Evolutionary conservation across 2,329 filamentous ascomycete genomes (phyloP).

Genomic region (Trichoderma simmonsii): DNA sequence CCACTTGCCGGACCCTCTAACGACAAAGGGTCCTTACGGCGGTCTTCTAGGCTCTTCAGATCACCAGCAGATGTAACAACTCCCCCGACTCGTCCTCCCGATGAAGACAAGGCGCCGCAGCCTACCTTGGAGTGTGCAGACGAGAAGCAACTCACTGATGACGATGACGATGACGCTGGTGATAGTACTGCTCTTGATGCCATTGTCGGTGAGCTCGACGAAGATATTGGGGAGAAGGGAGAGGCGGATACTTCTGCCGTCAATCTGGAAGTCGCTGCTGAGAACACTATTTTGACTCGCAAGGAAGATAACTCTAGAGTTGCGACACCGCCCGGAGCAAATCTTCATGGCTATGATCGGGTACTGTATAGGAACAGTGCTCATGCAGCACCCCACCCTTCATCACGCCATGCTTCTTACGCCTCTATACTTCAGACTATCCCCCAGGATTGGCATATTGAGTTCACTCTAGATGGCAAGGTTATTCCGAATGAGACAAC

Average conservation of each 20-base stretch:
- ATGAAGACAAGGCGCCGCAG: slow-evolving; percentile 57
- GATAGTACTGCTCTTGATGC: slow-evolving; percentile 71
- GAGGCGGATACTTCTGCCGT: slow-evolving; percentile 74
- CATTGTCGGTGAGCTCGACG: slow-evolving; percentile 86
- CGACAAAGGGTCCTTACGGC: slow-evolving; percentile 58
- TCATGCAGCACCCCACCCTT: slow-evolving; percentile 51
- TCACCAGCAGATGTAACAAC: slow-evolving; percentile 51
- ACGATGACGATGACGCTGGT: slow-evolving; percentile 65
- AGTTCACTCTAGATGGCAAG: slow-evolving; percentile 85
- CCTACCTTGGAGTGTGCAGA: slow-evolving; percentile 88
- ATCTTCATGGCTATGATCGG: slow-evolving; percentile 41
- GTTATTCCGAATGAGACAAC: slow-evolving; percentile 88
- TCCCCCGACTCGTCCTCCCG: slow-evolving; percentile 50
- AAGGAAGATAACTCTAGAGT: slow-evolving; percentile 90
- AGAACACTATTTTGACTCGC: slow-evolving; percentile 83
- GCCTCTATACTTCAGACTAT: slow-evolving; percentile 75
- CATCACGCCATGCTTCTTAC: slow-evolving; percentile 72
- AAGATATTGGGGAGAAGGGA: slow-evolving; percentile 71
- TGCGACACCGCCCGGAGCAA: slow-evolving; percentile 69
- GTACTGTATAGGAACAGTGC: slow-evolving; percentile 41
- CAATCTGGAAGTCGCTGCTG: slow-evolving; percentile 82
- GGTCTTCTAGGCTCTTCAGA: slow-evolving; percentile 60
- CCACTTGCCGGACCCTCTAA: slow-evolving; percentile 47
- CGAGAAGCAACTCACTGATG: slow-evolving; percentile 76
- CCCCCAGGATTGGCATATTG: slow-evolving; percentile 95